A percentile compares a stretch with the other conserved stretches of the same genome.
Conservation (phyloP, 129 eudicot genomes). For the Flaveria linearis region DNA sequence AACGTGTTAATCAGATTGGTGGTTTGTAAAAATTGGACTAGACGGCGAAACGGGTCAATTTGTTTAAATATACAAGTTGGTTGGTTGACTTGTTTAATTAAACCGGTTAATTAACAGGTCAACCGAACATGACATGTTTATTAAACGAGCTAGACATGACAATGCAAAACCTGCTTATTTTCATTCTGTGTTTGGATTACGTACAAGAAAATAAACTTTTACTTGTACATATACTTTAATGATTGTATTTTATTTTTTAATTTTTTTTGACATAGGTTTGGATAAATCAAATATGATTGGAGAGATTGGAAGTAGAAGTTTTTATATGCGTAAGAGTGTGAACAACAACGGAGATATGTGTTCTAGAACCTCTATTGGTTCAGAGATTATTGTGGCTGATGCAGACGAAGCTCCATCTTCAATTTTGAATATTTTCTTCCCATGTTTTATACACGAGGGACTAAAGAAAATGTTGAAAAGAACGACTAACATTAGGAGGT, state of each 20-base stretch:
- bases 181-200: neutral
- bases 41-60: too few species aligned
- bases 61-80: too few species aligned
- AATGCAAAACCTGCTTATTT: too few species aligned
- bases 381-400: constrained; percentile 20
- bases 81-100: neutral
- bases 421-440: constrained; percentile 22
- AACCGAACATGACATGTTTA: too few species aligned
- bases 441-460: constrained; percentile 27
- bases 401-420: constrained; percentile 21
- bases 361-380: constrained; percentile 4
- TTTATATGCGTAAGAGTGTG: constrained; percentile 64
- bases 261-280: constrained; percentile 46
- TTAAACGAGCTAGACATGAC: too few species aligned
- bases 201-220: too few species aligned
- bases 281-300: constrained; percentile 65
- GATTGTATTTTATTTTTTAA: too few species aligned
- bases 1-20: too few species aligned
- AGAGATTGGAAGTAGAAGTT: constrained; percentile 72
- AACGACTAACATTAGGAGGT: constrained; percentile 48
- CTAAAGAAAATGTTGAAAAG: constrained; percentile 43
- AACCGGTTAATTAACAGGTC: too few species aligned
- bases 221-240: too few species aligned
- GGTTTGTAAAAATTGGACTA: too few species aligned
- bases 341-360: constrained; percentile 7